These are phyloP conservation scores for Pisolithus thermaeus DNA, from an alignment of 1,284 basidiomycete species.

Conservation along the genomic window DNA sequence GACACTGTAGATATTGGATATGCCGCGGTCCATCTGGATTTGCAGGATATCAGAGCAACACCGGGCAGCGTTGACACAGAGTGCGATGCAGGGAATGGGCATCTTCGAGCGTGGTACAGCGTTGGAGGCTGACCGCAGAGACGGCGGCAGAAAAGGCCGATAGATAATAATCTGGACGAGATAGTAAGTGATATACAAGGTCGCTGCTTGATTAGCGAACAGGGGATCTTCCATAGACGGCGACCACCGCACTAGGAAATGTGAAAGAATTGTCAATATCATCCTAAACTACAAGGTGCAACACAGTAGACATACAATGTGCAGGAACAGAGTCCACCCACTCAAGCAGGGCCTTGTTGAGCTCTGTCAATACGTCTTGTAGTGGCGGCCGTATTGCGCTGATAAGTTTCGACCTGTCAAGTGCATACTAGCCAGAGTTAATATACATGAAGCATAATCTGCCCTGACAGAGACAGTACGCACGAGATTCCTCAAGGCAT, in stretches of 20 bases:
- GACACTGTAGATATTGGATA: conserved; percentile 35
- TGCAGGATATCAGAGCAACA: conserved; percentile 60
- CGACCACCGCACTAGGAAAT: conserved; percentile 58
- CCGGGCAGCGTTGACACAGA: conserved; percentile 63
- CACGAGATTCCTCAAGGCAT: conserved; percentile 67
- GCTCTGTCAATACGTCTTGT: conserved; percentile 61
- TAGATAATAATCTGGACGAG: conserved; percentile 68
- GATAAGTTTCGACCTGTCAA: conserved; percentile 55
- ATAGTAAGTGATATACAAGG: conserved; percentile 67
- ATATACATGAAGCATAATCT: conserved; percentile 4
- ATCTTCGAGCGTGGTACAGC: conserved; percentile 23
- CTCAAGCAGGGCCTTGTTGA: conserved; percentile 65
- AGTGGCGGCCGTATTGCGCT: conserved; percentile 47
- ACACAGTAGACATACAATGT: conserved; percentile 45
- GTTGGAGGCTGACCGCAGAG: conserved; percentile 18
- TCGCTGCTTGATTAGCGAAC: conserved; percentile 65
- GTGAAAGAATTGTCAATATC: conserved; percentile 1
- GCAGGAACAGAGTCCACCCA: conserved; percentile 71
- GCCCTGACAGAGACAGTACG: conserved; percentile 9
- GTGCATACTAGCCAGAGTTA: conserved; percentile 54
- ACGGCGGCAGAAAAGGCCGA: conserved; percentile 63
- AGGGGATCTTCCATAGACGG: conserved; percentile 46
- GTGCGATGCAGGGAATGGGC: conserved; percentile 49
- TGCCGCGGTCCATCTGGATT: conserved; percentile 37
- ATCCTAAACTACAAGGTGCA: background rate